Evolutionary conservation across 768 basidiomycete species (phyloP), one percentile per base, ranked within the genome.

Genomic region (Tricholoma saponaceum): DNA sequence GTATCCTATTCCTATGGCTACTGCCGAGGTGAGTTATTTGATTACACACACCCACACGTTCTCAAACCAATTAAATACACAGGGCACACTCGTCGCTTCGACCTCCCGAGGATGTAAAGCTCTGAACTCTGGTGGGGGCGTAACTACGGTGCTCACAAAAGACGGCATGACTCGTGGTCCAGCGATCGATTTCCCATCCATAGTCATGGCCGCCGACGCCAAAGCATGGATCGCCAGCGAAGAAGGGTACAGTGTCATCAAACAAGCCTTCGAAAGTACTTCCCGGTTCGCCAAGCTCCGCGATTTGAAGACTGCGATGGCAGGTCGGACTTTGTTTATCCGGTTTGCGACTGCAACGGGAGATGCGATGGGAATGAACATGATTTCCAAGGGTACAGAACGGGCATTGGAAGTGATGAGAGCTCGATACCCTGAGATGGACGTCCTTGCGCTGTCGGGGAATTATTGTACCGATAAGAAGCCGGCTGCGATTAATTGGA

Each of bases 401-500:
- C 91, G 90, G 73, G 95, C 95, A 20, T 81, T 99, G 12, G 93
- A 89, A 66, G 82, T 79, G 20, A 80, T 93, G 82, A 79, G 82
- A 63, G 77, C 79, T 51, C 72, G 86, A 65, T 99, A 93, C 78
- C 96, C 96, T 3, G 86, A 88, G 59, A 98, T 98, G 95, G 72
- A 85, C 55, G 85, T 94, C 41, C 81, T 97, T 32, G 91, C 96
- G 8, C 82, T 99, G 14, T 92, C 89, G 5, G 97, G 96, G 46
- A 99, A 99, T 72, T 99, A 98, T 71, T 98, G 97, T 77, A 99
- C 94, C 62, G 97, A 99, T 76, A 99, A 99, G 87, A 99, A 99
- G 77, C 92, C 97, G 0, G 92, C 97, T 9, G 97, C 97, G 46
- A 97, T 99, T 74, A 99, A 98, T 75, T 99, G 97, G 97, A 98